Conservation (phyloP, 1,139 yeast species). For the Insectozyma bohioensis region DNA sequence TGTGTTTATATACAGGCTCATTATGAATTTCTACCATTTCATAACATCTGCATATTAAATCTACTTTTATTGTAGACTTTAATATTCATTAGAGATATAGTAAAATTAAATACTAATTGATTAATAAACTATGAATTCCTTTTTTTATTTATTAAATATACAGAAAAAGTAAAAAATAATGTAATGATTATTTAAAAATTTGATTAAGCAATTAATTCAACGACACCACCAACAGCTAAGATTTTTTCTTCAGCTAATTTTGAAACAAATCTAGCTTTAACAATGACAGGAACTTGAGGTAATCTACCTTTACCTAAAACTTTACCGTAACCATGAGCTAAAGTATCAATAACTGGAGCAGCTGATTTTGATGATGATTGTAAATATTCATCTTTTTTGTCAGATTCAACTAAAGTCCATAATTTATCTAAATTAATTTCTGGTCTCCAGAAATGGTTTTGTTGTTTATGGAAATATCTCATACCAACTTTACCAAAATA, state of each 20-base stretch:
- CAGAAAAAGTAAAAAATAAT: slow-evolving; percentile 8
- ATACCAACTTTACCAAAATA: slow-evolving; percentile 99
- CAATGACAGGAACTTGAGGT: slow-evolving; percentile 98
- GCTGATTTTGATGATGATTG: slow-evolving; percentile 81
- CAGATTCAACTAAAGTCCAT: slow-evolving; percentile 96
- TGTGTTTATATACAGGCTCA: no score
- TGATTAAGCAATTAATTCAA: slow-evolving; percentile 93
- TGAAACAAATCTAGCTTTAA: slow-evolving; percentile 98
- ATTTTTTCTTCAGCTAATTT: slow-evolving; percentile 99
- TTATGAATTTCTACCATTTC: no score
- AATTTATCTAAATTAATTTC: slow-evolving; percentile 97
- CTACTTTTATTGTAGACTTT: no score
- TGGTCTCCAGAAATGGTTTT: slow-evolving; percentile 97
- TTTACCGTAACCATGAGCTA: slow-evolving; percentile 99
- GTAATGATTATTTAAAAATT: slow-evolving; percentile 1
- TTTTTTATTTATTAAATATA: slow-evolving; percentile 17
- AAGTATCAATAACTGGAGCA: slow-evolving; percentile 99
- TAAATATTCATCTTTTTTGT: slow-evolving; percentile 93
- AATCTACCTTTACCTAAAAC: slow-evolving; percentile 99
- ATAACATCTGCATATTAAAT: no score
- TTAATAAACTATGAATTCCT: slow-evolving; percentile 2
- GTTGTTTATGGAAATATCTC: slow-evolving; percentile 99
- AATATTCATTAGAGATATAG: no score
- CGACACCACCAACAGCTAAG: slow-evolving; percentile 99
- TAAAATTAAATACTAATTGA: no score